Base-by-base conservation (phyloP, 768 basidiomycete genomes). In the Suillus americanus region DNA sequence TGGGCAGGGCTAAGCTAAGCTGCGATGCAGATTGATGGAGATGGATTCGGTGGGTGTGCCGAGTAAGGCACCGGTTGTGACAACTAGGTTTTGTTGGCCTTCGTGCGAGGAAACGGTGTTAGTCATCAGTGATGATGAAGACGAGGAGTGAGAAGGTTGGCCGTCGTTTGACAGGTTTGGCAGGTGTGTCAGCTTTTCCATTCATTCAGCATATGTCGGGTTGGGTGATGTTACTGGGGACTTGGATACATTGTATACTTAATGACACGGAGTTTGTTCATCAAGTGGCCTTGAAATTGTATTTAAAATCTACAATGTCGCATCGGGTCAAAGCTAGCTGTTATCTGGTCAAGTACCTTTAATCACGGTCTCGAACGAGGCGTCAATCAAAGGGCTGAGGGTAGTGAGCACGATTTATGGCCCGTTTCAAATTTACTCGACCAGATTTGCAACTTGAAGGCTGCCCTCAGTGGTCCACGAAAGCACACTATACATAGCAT, bases 111-210 rank as follows among this genome's bases (percentile, higher is more conserved):
- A 80, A 35, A 60, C 67, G 25, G 77, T 86, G 63, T 71, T 86
- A 62, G 79, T 82, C 43, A 72, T 86, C 67, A 86, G 83, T 70
- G 83, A 84, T 67, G 83, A 83, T 61, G 81, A 83, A 65, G 79
- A 80, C 30, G 78, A 80, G 50, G 73, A 75, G 46, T 62, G 57
- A 59, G 6, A 33, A 51, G 28, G 8, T 48, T 10, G 30, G 25
- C 1, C 25, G 10, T 38, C 35, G n/a, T 56, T 61, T n/a, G 28
- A 57, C 30, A 35, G 30, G 40, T 13, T 43, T 59, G 23, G 43
- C 38, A 65, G 62, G 67, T 67, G 61, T 60, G 67, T 65, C 37
- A 18, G 20, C 9, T 62, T 45, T 20, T 57, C 20, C 30, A 10
- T 57, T n/a, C 25, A 14, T 56, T 33, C n/a, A 35, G 43, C 33